phyloP scores from a whole-genome alignment of 1,139 yeast genomes.

The Debaryomyces sp. region DNA sequence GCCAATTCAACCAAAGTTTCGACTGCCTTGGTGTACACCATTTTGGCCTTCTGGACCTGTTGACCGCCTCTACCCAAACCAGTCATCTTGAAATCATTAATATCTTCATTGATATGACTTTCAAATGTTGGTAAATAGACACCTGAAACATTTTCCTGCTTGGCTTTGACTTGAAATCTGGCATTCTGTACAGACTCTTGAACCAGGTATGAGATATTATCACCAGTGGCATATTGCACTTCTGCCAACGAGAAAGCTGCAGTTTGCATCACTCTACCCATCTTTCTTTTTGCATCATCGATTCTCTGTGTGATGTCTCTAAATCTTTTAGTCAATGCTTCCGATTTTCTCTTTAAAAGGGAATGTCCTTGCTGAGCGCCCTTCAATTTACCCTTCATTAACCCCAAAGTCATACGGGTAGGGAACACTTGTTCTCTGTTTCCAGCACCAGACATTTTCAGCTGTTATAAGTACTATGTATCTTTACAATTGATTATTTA shows the following conservation, averaged over 20 bases:
- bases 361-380: conserved; percentile 98
- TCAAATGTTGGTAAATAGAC: conserved; percentile 93
- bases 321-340: conserved; percentile 93
- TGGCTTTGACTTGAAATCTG: conserved; percentile 85
- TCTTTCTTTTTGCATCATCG: conserved; percentile 93
- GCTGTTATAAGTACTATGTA: neutral
- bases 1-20: conserved; percentile 96
- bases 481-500: conserved; percentile 1
- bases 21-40: conserved; percentile 91
- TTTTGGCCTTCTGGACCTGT: conserved; percentile 93
- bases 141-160: conserved; percentile 96
- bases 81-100: conserved; percentile 92
- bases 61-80: conserved; percentile 99
- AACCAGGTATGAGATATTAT: conserved; percentile 90
- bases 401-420: conserved; percentile 93
- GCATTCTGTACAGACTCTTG: conserved; percentile 93
- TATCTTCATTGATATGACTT: conserved; percentile 75
- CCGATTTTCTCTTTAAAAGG: conserved; percentile 90
- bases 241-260: conserved; percentile 98
- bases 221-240: conserved; percentile 96
- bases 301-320: conserved; percentile 93
- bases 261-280: conserved; percentile 98
- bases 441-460: conserved; percentile 49
- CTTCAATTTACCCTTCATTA: conserved; percentile 93
- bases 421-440: conserved; percentile 89